phyloP scores from a whole-genome alignment of 805 yeast genomes.

The Nakazawaea anatomiae region DNA sequence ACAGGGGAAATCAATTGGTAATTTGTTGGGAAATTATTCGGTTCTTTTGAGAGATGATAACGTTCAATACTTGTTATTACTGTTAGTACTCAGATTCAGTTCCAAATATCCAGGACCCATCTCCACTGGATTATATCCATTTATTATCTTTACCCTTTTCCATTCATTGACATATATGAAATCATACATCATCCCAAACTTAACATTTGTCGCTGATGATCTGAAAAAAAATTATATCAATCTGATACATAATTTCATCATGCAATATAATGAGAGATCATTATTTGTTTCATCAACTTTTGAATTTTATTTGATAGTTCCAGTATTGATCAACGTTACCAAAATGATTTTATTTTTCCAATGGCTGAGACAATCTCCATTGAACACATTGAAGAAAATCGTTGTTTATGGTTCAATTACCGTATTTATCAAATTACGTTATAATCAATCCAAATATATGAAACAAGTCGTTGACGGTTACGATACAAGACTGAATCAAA shows the following conservation, averaged over 20 bases:
- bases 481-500: constrained; percentile 33
- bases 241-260: constrained; percentile 26
- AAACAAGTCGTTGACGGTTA: constrained; percentile 41
- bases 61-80: constrained; percentile 51
- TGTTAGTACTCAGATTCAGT: constrained; percentile 34
- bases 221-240: constrained; percentile 28
- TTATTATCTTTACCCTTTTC: constrained; percentile 56
- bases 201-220: constrained; percentile 11
- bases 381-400: constrained; percentile 26
- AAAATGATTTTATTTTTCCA: constrained; percentile 33
- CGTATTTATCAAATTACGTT: constrained; percentile 56
- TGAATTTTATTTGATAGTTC: constrained; percentile 37
- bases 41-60: constrained; percentile 47
- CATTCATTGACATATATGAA: constrained; percentile 58
- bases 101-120: constrained; percentile 33
- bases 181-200: constrained; percentile 45
- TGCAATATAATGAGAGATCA: constrained; percentile 35
- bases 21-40: constrained; percentile 20
- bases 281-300: constrained; percentile 38
- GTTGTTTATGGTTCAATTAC: constrained; percentile 39
- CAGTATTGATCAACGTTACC: constrained; percentile 33
- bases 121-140: constrained; percentile 50
- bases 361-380: constrained; percentile 23
- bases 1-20: constrained; percentile 29
- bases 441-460: constrained; percentile 48